Base-by-base conservation (phyloP, 495 filamentous ascomycete species). In the Penicillium crystallinum region DNA sequence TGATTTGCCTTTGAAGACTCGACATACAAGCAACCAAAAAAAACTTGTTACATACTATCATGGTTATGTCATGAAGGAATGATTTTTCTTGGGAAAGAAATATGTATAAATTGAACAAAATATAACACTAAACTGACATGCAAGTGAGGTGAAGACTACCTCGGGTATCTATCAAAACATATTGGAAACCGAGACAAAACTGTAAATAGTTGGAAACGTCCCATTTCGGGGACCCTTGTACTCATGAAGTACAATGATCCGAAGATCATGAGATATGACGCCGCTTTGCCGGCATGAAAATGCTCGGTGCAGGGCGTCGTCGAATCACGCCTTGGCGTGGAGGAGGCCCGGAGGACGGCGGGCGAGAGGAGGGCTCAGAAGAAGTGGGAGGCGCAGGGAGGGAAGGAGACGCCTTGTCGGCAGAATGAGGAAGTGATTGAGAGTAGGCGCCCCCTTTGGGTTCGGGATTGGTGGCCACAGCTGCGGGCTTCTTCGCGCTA, bases 271-370 rank as follows among this genome's bases (percentile, higher is more conserved):
- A 39, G 22, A 66, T 34, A 7, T 61, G 69, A 43, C 60, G 69
- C 15, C 66, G 68, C 52, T 72, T 74, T 8, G 69, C 67, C 18
- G 68, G 72, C 35, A 75, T 71, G 55, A 76, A 74, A 2, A 74
- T 55, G 50, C 58, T 71, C 2, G 65, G 66, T 12, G 65, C 49
- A 6, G 67, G 58, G 41, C 72, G 59, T 45, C 70, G 72, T 18
- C 66, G 65, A 30, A 67, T 52, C 4, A 63, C 38, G 30, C 56
- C 49, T 12, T 56, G 63, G 15, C 66, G 66, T 7, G 53, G 52
- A 6, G 60, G 21, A 34, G 48, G 29, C 29, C 29, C 37, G 38
- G 48, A 42, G 27, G 48, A 33, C 19, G 37, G 15, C 38, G 18
- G 37, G 29, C 29, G 12, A 5, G 25, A 23, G 23, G 35, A 22